These are phyloP conservation scores for Penicillium fimorum DNA, from an alignment of 495 filamentous ascomycete genomes.

Conservation along the genomic window DNA sequence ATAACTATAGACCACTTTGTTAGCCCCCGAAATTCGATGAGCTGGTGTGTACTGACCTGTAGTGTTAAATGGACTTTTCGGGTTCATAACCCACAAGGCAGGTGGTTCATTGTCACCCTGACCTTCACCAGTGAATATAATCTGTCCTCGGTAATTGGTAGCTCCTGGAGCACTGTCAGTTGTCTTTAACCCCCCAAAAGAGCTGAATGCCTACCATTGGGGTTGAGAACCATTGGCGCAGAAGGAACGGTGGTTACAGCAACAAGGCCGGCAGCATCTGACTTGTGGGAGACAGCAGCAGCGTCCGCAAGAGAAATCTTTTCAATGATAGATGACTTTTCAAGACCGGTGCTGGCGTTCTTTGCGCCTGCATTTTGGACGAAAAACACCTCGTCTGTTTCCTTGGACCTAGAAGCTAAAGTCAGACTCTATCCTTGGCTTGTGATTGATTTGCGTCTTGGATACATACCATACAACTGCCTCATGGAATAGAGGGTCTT, in stretches of 20 bases:
- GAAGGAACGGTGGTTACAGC: slow-evolving; percentile 36
- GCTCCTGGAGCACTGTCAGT: slow-evolving; percentile 29
- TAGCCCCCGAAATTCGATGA: not conserved
- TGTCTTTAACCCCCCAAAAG: not conserved
- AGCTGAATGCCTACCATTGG: slow-evolving; percentile 42
- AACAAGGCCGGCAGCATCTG: slow-evolving; percentile 43
- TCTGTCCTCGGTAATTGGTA: slow-evolving; percentile 46
- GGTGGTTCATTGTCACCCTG: slow-evolving; percentile 44
- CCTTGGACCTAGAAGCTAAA: slow-evolving; percentile 28
- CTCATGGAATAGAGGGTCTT: slow-evolving; percentile 51
- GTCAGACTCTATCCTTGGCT: not conserved
- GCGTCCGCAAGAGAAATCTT: slow-evolving; percentile 48
- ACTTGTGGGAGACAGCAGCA: slow-evolving; percentile 34
- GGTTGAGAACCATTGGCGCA: slow-evolving; percentile 43
- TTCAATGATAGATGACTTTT: slow-evolving; percentile 50
- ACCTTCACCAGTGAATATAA: slow-evolving; percentile 48
- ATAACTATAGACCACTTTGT: slow-evolving; percentile 14
- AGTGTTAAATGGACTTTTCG: slow-evolving; percentile 48
- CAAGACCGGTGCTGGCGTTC: slow-evolving; percentile 47
- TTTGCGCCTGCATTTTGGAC: slow-evolving; percentile 49
- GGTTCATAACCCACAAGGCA: slow-evolving; percentile 47
- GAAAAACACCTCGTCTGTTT: slow-evolving; percentile 53
- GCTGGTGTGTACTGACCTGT: slow-evolving; percentile 30
- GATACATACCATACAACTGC: slow-evolving; percentile 49
- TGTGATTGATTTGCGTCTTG: not conserved